Conservation (phyloP, 2,329 filamentous ascomycete species). For the Cercospora berteroae region DNA sequence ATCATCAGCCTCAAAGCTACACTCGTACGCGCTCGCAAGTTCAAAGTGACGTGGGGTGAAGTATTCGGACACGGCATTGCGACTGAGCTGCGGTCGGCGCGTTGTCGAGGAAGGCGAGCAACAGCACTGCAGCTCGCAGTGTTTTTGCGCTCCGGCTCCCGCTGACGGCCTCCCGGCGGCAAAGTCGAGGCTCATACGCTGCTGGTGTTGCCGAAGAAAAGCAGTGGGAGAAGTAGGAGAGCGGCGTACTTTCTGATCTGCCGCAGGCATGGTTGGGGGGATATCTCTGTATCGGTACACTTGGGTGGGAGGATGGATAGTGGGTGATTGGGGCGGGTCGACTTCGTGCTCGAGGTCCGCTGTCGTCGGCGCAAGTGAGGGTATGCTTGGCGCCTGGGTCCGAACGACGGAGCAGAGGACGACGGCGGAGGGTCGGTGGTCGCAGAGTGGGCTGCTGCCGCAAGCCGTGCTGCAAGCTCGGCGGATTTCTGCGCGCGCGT, state of each 20-base stretch:
- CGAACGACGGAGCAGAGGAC: not conserved
- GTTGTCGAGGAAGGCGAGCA: constrained; percentile 17
- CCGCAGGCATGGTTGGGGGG: constrained; percentile 26
- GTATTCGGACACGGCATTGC: constrained; percentile 20
- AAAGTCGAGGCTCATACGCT: constrained; percentile 12
- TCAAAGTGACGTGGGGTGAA: constrained; percentile 8
- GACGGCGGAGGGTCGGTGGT: constrained; percentile 1
- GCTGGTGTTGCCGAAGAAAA: constrained; percentile 13
- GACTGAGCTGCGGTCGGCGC: constrained; percentile 20
- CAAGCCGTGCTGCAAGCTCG: not conserved
- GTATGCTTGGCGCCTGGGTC: constrained; percentile 1
- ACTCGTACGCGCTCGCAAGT: not conserved
- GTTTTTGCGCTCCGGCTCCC: not conserved
- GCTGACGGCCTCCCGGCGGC: constrained; percentile 1
- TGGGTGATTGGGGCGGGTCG: constrained; percentile 3
- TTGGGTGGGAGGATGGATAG: constrained; percentile 1
- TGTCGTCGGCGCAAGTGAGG: constrained; percentile 7
- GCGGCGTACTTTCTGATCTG: constrained; percentile 30
- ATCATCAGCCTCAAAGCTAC: constrained; percentile 28
- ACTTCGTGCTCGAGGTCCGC: not conserved
- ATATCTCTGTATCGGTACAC: not conserved
- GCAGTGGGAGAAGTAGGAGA: constrained; percentile 17
- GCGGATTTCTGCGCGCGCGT: constrained; percentile 4
- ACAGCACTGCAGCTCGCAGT: constrained; percentile 17
- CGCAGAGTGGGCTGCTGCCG: not conserved